Evolutionary conservation across 768 basidiomycete genomes (phyloP).

Genomic region (Royoungia palumana): DNA sequence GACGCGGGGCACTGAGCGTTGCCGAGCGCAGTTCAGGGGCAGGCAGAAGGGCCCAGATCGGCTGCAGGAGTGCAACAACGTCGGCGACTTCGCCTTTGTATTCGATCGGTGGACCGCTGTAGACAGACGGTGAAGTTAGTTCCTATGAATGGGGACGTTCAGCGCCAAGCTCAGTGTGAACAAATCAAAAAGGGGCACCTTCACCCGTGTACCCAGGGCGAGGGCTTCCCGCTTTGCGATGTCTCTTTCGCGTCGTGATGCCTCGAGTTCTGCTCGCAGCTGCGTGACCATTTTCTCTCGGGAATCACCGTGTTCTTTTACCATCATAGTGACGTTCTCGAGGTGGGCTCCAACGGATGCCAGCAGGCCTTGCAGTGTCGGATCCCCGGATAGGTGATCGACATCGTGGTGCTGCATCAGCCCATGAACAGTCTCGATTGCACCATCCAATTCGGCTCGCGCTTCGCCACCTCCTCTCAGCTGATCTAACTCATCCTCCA

Average conservation of each 20-base stretch:
- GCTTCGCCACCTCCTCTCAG: conserved; percentile 38
- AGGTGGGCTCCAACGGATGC: conserved; percentile 51
- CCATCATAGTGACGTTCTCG: conserved; percentile 42
- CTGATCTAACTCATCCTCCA: conserved; percentile 52
- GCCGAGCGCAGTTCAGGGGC: conserved; percentile 78
- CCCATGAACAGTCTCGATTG: conserved; percentile 43
- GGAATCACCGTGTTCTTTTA: conserved; percentile 40
- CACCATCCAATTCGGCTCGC: conserved; percentile 50
- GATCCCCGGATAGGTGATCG: conserved; percentile 46
- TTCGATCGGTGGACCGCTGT: conserved; percentile 28
- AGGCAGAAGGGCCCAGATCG: conserved; percentile 80
- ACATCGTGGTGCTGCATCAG: conserved; percentile 59
- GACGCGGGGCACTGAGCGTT: conserved; percentile 49
- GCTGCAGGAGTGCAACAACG: conserved; percentile 59
- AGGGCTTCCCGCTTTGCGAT: conserved; percentile 42
- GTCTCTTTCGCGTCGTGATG: conserved; percentile 50
- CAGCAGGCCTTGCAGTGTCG: conserved; percentile 47
- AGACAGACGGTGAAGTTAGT: conserved; percentile 19
- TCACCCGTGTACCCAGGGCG: conserved; percentile 37
- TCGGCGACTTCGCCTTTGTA: conserved; percentile 46
- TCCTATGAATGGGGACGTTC: conserved; percentile 19
- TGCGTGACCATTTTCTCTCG: conserved; percentile 50
- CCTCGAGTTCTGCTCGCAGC: conserved; percentile 55
- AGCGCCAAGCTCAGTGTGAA: not conserved
- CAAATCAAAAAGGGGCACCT: conserved; percentile 25